These are phyloP conservation scores for Russula brevipes DNA, from an alignment of 768 basidiomycete species.

Conservation along the genomic window DNA sequence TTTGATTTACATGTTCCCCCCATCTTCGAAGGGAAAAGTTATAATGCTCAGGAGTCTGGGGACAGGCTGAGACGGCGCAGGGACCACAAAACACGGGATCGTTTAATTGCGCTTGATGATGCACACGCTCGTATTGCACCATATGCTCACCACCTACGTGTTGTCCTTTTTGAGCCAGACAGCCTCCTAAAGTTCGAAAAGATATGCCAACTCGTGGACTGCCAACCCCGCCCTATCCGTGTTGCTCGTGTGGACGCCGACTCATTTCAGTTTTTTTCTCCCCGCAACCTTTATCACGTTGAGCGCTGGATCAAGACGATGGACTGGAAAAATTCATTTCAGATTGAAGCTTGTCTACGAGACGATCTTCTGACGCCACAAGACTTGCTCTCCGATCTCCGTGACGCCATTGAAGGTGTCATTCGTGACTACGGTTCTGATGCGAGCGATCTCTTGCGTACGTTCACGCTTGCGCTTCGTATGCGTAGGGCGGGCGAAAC, in stretches of 20 bases:
- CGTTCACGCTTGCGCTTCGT: constrained; percentile 47
- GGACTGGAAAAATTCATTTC: constrained; percentile 67
- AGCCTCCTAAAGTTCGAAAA: constrained; percentile 45
- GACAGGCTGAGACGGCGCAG: constrained; percentile 29
- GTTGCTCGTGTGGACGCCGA: constrained; percentile 44
- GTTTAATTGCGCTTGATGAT: constrained; percentile 52
- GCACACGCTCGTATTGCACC: constrained; percentile 57
- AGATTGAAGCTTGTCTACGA: constrained; percentile 63
- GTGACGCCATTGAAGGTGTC: constrained; percentile 42
- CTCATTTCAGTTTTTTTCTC: background rate
- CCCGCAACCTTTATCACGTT: background rate
- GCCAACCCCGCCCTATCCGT: constrained; percentile 29
- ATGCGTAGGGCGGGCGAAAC: constrained; percentile 39
- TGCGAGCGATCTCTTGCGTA: constrained; percentile 48
- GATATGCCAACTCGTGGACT: constrained; percentile 51
- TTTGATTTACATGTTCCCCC: constrained; percentile 43
- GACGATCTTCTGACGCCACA: constrained; percentile 57
- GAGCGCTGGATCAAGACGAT: constrained; percentile 38
- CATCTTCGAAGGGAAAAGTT: constrained; percentile 51
- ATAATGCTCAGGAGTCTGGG: constrained; percentile 34
- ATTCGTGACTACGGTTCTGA: constrained; percentile 31
- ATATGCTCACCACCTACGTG: constrained; percentile 67
- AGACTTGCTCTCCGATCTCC: constrained; percentile 45
- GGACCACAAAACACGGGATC: constrained; percentile 46
- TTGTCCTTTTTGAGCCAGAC: constrained; percentile 38